Evolutionary conservation across 768 basidiomycete genomes (phyloP), one percentile per base, ranked within the genome.

Genomic region (Rhizopogon vesiculosus): DNA sequence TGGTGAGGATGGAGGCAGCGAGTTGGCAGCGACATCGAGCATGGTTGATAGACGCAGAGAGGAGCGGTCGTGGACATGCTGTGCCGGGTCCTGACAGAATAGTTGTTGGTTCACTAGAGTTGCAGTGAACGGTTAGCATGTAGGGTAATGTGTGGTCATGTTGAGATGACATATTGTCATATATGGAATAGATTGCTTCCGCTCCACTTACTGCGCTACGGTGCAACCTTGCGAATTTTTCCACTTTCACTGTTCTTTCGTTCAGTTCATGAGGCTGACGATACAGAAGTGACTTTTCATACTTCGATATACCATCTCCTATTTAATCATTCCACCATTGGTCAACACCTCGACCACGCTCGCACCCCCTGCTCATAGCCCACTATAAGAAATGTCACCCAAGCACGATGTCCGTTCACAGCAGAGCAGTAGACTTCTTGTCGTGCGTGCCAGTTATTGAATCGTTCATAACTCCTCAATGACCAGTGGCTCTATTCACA

Each of bases 1-100:
- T 80, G 15, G 71, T 77, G 9, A 66, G 66, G 61, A 64, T 69
- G 61, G 78, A 80, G 51, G 66, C 69, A 0, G 57, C 69, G 7
- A 76, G 77, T 38, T 79, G 77, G 78, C 56, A 57, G 42, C 66
- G 73, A 18, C 76, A 79, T 63, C 61, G 70, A 41, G 64, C 66
- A 13, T 76, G 75, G 70, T 70, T 80, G 1, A 43, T 58, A 10
- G 46, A 59, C n/a, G 22, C 29, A 29, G 54, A 58, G 33, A 56
- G 9, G 18, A 53, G 51, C 15, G 35, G 48, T 38, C 48, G 35
- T 38, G 48, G 35, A 49, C 9, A 15, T 9, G 7, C 15, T 49
- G 8, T n/a, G 8, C 19, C 9, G 19, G 5, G 25, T 25, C 25
- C 25, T 4, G 25, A 25, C 25, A 25, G 4, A 25, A 25, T 25